Base-by-base conservation (phyloP, 2,329 filamentous ascomycete genomes). In the Conoideocrella luteorostrata region DNA sequence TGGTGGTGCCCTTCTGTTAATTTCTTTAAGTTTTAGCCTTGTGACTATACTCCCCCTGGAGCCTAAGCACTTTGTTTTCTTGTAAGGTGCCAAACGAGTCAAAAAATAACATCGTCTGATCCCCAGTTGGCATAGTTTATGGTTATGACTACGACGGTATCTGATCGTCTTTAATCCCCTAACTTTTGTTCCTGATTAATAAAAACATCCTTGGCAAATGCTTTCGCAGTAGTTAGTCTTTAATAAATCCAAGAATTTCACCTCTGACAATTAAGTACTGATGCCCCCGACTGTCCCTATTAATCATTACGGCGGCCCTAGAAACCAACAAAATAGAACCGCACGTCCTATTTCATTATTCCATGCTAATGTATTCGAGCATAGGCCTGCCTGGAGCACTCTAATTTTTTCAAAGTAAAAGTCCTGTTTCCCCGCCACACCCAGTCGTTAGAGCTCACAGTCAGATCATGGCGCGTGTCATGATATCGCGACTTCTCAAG, bases 11-110 rank as follows among this genome's bases (percentile, higher is more conserved):
- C n/a, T 39, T 39, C 21, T n/a, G 21, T 39, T 23, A 39, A 39
- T 39, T 39, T 39, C n/a, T 39, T 39, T 39, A 39, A 39, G 36
- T 39, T 39, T 39, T 23, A 39, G 36, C 36, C 36, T 39, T 39
- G 15, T 15, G 21, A 39, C 22, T 23, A 39, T 39, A 39, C 36
- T 39, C 36, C 36, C 36, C 36, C 26, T 28, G 13, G 13, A 28
- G 37, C 37, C 22, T 15, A 39, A 39, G 23, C n/a, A 39, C 22
- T 39, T 39, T 39, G n/a, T 26, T 39, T 39, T 39, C 37, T 39
- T n/a, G n/a, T 26, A 39, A 39, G 37, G 37, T 39, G n/a, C 37
- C 23, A 24, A 39, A 24, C n/a, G n/a, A 39, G 37, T 39, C n/a
- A 39, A 39, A 39, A 24, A 26, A 28, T 39, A 39, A 39, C n/a